Base-by-base conservation (phyloP, 768 basidiomycete genomes). In the Termitomyces heimii region DNA sequence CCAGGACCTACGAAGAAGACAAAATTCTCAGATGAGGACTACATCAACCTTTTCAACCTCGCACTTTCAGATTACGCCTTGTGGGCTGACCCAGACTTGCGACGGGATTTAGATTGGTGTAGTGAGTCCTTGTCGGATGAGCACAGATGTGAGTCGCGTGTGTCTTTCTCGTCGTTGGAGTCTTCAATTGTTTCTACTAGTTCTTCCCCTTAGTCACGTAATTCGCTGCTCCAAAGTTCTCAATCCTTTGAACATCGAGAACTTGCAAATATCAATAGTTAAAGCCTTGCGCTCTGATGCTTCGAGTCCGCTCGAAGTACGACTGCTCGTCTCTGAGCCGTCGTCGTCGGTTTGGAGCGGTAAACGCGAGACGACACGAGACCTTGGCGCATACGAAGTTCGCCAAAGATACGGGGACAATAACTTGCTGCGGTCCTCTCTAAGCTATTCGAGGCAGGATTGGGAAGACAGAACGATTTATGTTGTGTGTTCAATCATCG, bases 391-490 rank as follows among this genome's bases (percentile, higher is more conserved):
- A 13, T 92, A 87, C 60, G 85, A 92, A 72, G 70, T 90, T 12
- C 78, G 88, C 13, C 71, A 83, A 56, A 81, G 76, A 57, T 75
- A 76, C 56, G 79, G 76, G 79, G 62, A 61, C 31, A 31, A 57
- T 62, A 49, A 62, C 43, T 22, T 64, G 60, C 39, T 65, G 52
- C 56, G 62, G 37, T 44, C 65, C 53, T 51, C 69, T 49, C 62
- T 63, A 58, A 42, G 59, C 22, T 58, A 63, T 57, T 57, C 66
- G 57, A 65, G 77, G 64, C 67, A 66, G 13, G 76, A 83, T 13
- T 92, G 91, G 90, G 80, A 88, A 9, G 66, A 75, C 1, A 62
- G 79, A 54, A 89, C 86, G 0, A 61, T 87, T 10, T 94, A 93
- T 63, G 67, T 91, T 62, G 91, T 92, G 60, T 54, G 82, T 73